Percentiles rank a stretch among this genome's conserved stretches.
phyloP scores from a whole-genome alignment of 2,329 filamentous ascomycete genomes.

The Colletotrichum trifolii region DNA sequence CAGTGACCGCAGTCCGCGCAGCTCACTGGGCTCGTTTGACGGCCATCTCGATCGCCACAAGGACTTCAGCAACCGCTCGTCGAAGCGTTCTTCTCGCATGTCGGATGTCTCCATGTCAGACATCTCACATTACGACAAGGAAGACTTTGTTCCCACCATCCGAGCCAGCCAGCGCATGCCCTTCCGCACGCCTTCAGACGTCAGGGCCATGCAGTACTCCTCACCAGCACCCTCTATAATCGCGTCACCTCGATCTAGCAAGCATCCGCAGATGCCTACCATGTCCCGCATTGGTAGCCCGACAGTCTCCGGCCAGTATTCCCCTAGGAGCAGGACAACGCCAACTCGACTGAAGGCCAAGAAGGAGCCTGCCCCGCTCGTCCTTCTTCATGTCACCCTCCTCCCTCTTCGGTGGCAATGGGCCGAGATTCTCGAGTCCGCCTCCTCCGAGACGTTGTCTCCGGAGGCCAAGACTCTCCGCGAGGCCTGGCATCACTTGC shows the following conservation, averaged over 20 bases:
- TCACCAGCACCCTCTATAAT: constrained; percentile 70
- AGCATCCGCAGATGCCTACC: constrained; percentile 57
- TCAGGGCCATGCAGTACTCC: constrained; percentile 78
- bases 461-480: constrained; percentile 62
- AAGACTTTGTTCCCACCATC: constrained; percentile 64
- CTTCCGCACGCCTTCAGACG: constrained; percentile 76
- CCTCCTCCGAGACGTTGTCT: constrained; percentile 52
- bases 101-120: constrained; percentile 64
- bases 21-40: constrained; percentile 64
- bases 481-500: constrained; percentile 74
- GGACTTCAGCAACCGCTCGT: constrained; percentile 47
- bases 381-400: constrained; percentile 81
- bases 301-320: constrained; percentile 61
- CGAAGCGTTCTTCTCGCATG: constrained; percentile 54
- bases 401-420: constrained; percentile 77
- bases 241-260: constrained; percentile 61
- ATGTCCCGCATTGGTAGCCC: constrained; percentile 70
- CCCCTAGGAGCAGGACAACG: constrained; percentile 64
- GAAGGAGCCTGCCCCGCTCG: constrained; percentile 71
- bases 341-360: constrained; percentile 67
- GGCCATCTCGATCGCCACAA: constrained; percentile 41
- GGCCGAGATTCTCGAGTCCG: constrained; percentile 62
- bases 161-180: constrained; percentile 70
- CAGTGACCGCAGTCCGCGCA: constrained; percentile 67
- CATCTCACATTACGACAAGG: constrained; percentile 46